Conservation (phyloP, 2,329 filamentous ascomycete species). For the Colletotrichum navitas region DNA sequence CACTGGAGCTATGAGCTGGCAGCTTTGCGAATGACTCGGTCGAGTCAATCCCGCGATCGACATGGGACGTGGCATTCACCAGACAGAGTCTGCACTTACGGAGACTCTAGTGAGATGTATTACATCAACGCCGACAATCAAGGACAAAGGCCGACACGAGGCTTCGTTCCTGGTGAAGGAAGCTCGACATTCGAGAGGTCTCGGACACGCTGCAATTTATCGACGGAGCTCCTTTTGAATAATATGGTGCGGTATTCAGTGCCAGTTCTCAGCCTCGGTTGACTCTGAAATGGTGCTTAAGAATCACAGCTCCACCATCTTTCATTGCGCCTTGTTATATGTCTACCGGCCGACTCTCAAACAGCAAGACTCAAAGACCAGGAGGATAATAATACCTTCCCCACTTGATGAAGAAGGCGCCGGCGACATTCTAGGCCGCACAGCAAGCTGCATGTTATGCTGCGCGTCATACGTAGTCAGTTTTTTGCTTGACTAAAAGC, state of each 20-base stretch:
- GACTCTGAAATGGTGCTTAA: no score
- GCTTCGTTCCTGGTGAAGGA: neutral
- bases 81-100: neutral
- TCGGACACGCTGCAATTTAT: neutral
- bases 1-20: slow-evolving; percentile 30
- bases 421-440: no score
- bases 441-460: no score
- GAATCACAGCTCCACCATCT: neutral
- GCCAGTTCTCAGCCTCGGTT: neutral
- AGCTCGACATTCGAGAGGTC: neutral
- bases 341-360: no score
- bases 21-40: slow-evolving; percentile 29
- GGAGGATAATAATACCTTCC: no score
- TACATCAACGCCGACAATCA: neutral
- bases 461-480: no score
- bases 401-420: no score
- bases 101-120: neutral
- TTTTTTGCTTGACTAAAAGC: no score
- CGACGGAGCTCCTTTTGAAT: neutral
- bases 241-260: neutral
- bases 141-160: neutral
- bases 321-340: neutral
- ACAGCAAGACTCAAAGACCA: no score
- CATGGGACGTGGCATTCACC: slow-evolving; percentile 10
- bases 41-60: slow-evolving; percentile 21